Evolutionary conservation across 2,329 filamentous ascomycete species (phyloP), one percentile per base, ranked within the genome.

Genomic region (Madurella fahalii): DNA sequence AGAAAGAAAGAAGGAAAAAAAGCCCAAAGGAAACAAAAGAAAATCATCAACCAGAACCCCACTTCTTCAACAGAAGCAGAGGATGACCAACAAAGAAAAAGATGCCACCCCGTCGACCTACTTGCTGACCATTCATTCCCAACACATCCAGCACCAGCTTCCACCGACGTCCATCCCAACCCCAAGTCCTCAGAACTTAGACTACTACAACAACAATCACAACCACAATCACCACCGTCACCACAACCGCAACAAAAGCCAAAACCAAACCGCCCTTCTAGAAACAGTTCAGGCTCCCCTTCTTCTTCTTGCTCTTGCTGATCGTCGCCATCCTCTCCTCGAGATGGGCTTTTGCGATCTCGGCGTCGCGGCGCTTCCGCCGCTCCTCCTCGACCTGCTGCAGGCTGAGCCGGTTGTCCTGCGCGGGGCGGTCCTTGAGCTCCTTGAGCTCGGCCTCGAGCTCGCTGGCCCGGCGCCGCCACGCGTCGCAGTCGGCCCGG

Each of bases 371-470:
- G 57, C 94, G 82, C 75, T 95, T 95, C 76, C 90, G 93, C 64
- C 93, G 84, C 79, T 99, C 94, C 73, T 99, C 93, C 70, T 99
- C 95, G 18, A 97, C 90, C 58, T 91, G 89, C 70, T 96, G 90
- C 63, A 97, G 81, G 60, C 83, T 86, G 81, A 81, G 86, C 52
- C 83, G 74, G 67, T 78, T 76, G 66, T 85, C 81, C 54, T 75
- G 75, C 53, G 72, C 71, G 1, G 78, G 73, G 63, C 77, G 77
- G 2, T 82, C 78, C 70, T 80, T 81, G 62, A 85, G 76, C 57
- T 85, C 82, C 70, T 84, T 85, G 59, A 85, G 81, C 77, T 90
- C 87, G 34, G 74, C 68, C 69, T 96, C 91, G 40, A 93, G 79
- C 56, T 86, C 81, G 66, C 77, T 77, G 39, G 90, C 90, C 67